phyloP scores from a whole-genome alignment of 1,284 basidiomycete species.

The Baeospora myosura region DNA sequence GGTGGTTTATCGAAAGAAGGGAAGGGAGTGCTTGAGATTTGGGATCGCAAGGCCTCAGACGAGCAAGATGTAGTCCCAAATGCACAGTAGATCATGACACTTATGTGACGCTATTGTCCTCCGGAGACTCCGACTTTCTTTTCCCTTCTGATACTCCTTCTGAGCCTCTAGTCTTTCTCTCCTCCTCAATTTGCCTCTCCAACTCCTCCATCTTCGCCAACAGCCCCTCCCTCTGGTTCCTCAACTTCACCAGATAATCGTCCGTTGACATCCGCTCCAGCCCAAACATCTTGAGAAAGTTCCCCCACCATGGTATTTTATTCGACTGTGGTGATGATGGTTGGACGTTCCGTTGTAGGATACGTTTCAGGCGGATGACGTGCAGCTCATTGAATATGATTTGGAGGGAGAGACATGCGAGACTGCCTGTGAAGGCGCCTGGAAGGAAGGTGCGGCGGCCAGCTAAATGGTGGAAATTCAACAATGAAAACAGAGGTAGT shows the following conservation, averaged over 20 bases:
- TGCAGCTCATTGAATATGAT: constrained; percentile 57
- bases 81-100: constrained; percentile 6
- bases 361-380: constrained; percentile 47
- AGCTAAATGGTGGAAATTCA: constrained; percentile 22
- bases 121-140: neutral
- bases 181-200: neutral
- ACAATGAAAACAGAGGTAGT: neutral
- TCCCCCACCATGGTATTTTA: neutral
- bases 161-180: neutral
- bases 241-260: neutral
- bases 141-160: neutral
- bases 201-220: neutral
- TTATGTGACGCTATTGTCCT: neutral
- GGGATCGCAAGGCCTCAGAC: constrained; percentile 20
- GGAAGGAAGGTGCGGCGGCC: constrained; percentile 34
- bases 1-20: constrained; percentile 54
- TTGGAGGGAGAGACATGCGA: constrained; percentile 53
- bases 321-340: neutral
- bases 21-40: constrained; percentile 57
- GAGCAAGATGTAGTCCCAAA: constrained; percentile 4
- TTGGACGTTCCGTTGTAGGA: too few relatives aligned
- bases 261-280: neutral
- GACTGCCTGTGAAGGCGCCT: constrained; percentile 46
- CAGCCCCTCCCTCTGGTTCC: neutral
- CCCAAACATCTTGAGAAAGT: neutral